Evolutionary conservation across 2,329 filamentous ascomycete species (phyloP).

Genomic region (Arthrobotrys musiformis): DNA sequence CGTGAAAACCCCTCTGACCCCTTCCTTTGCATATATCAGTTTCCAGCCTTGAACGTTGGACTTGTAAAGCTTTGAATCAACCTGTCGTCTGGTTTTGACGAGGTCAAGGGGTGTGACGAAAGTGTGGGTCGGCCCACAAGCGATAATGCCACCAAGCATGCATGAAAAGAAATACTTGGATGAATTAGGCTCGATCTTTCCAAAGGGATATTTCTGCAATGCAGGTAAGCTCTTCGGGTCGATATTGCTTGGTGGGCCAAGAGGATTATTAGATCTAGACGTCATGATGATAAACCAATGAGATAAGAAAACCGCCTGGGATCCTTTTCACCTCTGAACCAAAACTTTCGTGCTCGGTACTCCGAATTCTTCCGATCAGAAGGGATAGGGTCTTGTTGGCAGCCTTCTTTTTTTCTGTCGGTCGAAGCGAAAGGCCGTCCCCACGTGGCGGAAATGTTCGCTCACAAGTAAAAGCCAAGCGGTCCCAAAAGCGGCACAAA

Average conservation of each 20-base stretch:
- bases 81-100: slow-evolving; percentile 89
- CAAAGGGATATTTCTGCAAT: slow-evolving; percentile 39
- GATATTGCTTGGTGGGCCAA: slow-evolving; percentile 37
- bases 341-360: neutral
- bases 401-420: neutral
- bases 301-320: neutral
- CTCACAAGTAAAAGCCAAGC: slow-evolving; percentile 14
- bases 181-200: slow-evolving; percentile 80
- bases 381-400: neutral
- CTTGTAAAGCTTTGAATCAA: slow-evolving; percentile 85
- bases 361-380: slow-evolving; percentile 21
- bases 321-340: neutral
- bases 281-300: slow-evolving; percentile 31
- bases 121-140: slow-evolving; percentile 49
- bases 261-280: slow-evolving; percentile 20
- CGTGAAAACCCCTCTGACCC: slow-evolving; percentile 83
- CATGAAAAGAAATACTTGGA: slow-evolving; percentile 85
- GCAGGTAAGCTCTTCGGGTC: slow-evolving; percentile 24
- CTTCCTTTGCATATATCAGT: slow-evolving; percentile 78
- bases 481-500: neutral
- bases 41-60: slow-evolving; percentile 86
- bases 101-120: slow-evolving; percentile 69
- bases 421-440: neutral
- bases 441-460: slow-evolving; percentile 16
- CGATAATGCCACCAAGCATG: slow-evolving; percentile 74